phyloP scores from a whole-genome alignment of 2,329 filamentous ascomycete genomes.

The Sporothrix curviconia region DNA sequence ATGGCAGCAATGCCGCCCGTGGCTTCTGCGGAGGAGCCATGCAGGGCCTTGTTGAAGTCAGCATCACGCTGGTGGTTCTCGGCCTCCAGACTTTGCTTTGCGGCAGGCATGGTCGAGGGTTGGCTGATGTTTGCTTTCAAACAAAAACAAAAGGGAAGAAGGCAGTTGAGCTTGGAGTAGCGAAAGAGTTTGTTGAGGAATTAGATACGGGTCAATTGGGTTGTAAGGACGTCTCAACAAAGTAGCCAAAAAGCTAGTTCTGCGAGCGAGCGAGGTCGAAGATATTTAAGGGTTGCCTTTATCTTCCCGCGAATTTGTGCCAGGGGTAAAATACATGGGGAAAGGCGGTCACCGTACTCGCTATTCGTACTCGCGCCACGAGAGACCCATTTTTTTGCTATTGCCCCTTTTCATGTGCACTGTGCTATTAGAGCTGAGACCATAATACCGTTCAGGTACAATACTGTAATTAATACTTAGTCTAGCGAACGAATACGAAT shows the following conservation, averaged over 20 bases:
- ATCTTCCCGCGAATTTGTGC: conserved; percentile 9
- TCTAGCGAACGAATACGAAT: no score
- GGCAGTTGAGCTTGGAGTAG: background rate
- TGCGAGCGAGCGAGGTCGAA: conserved; percentile 2
- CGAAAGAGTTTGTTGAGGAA: background rate
- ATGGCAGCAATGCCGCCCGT: conserved; percentile 74
- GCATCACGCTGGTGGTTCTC: conserved; percentile 84
- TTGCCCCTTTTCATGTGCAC: background rate
- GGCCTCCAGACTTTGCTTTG: conserved; percentile 53
- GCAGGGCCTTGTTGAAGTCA: conserved; percentile 82
- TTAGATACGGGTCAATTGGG: background rate
- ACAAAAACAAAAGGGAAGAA: background rate
- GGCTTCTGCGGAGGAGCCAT: conserved; percentile 63
- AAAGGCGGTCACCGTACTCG: conserved; percentile 3
- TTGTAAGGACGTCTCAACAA: background rate
- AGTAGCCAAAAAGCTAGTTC: background rate
- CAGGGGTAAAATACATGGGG: conserved; percentile 12
- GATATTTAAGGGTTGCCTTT: conserved; percentile 9
- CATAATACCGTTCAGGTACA: no score
- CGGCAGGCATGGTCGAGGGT: conserved; percentile 4
- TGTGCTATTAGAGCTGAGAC: no score
- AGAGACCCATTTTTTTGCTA: background rate
- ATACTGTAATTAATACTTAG: no score
- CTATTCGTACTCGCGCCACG: conserved; percentile 4
- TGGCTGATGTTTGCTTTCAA: background rate